Base-by-base conservation (phyloP, 2,329 filamentous ascomycete species). In the Ilyonectria destructans region DNA sequence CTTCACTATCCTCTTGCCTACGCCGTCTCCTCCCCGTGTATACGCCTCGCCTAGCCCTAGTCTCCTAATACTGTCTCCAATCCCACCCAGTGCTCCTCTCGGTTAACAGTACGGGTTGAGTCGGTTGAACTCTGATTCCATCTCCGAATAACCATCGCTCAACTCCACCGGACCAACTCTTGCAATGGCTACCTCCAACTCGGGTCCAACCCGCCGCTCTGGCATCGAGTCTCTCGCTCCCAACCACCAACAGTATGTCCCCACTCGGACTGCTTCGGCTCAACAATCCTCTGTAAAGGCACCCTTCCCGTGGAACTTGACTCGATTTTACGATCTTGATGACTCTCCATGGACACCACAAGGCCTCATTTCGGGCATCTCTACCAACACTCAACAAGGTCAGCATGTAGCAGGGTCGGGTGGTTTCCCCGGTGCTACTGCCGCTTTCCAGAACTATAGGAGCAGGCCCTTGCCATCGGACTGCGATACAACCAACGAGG, bases 261-360 rank as follows among this genome's bases (percentile, higher is more conserved):
- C 46, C 4, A 59, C 5, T 13, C 58, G 29, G 35, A 10, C 49
- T 6, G n/a, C 64, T 6, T 10, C 46, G 12, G n/a, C 31, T 26
- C 52, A 46, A 15, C 57, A 62, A n/a, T 10, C 8, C 29, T 19
- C 70, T 58, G 17, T 37, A 45, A 65, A 66, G 40, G 66, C 61
- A 26, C 74, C 58, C 49, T 73, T 51, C 69, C 75, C 62, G 23
- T 82, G 54, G 65, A 69, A 49, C 74, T 49, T 77, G 33, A 21
- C 65, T n/a, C 65, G 79, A 62, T 85, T 83, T 79, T 85, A 82
- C 67, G 65, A 71, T 8, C 74, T 65, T 21, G 79, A 81, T 69
- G 80, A 85, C 71, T 82, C 77, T 8, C 85, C 85, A 58, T 87
- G 85, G 85, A 76, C 79, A 21, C 82, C 81, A n/a, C 78, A 73